Evolutionary conservation across 495 filamentous ascomycete species (phyloP), one percentile per base, ranked within the genome.

Genomic region (Cercophora scortea): DNA sequence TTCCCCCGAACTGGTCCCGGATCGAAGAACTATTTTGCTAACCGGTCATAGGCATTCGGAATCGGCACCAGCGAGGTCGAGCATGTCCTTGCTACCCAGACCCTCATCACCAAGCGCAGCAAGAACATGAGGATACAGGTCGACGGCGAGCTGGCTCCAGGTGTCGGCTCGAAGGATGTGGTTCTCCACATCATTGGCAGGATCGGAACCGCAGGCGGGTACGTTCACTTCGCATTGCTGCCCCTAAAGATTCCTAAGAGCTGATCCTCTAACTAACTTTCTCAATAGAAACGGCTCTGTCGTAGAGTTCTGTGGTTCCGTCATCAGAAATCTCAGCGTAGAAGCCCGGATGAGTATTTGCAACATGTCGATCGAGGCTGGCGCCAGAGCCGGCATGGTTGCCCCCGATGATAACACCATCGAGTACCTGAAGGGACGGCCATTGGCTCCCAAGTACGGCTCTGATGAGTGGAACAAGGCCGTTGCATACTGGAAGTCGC

Each of bases 291-390:
- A 83, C 42, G 91, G 91, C 59, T 83, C 87, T 47, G 93, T 98
- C 53, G 95, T 98, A 60, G 93, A 98, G 75, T 98, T 87, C 79
- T 94, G 89, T 60, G 93, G 93, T 47, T 94, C 89, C 47, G 89
- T 91, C 49, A 96, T 98, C 63, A 81, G 88, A 55, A 71, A 70
- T 40, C 76, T 98, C 59, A 95, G 89, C 71, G 96, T 98, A 82
- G 93, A 98, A 67, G 93, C 93, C 38, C 85, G 93, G 61, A 97
- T 98, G 92, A 95, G 89, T 51, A 93, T 98, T 65, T 97, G 93
- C 73, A 98, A 98, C 75, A 98, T 98, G 93, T 90, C 92, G n/a
- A 96, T 97, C 65, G 93, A 98, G 75, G 93, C 74, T 53, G 93
- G 93, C 72, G 93, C 93, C 39, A 80, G 93, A 74, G 92, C 93